Evolutionary conservation across 2,329 filamentous ascomycete genomes (phyloP), one percentile per base, ranked within the genome.

Genomic region (Claviceps citrina): DNA sequence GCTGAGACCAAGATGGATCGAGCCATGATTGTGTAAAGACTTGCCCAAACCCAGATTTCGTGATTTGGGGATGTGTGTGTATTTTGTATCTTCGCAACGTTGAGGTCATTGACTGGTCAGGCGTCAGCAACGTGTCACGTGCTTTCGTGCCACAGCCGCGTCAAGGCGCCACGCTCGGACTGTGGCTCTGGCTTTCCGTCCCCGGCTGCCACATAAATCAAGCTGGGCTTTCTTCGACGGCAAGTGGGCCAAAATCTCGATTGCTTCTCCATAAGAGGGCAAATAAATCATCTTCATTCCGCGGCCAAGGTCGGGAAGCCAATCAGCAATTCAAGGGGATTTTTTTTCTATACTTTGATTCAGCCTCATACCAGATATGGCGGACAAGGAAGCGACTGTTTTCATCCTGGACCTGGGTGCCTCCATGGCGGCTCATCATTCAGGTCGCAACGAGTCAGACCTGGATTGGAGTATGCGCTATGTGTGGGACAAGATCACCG

Each of bases 391-490:
- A 65, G 85, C 86, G 7, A 91, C 81, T 0, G 75, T 96, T 32
- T 98, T 91, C 59, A 81, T 98, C 50, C 63, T 98, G 44, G 91
- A 98, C 62, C 67, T 95, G 19, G 87, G 86, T 43, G 68, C 65
- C 53, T 83, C 87, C n/a, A 95, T 93, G 83, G 80, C 70, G 43
- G 67, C 81, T 54, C 71, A 67, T 50, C 73, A 76, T 50, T 70
- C 75, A 62, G 84, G 81, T 20, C 77, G 91, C 48, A 56, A 66
- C 16, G 74, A 89, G 56, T 81, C 81, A 3, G 82, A 96, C 56
- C 72, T 98, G 15, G 84, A 95, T 44, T 98, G 81, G 76, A 75
- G 77, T 36, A 78, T 96, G 76, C 76, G 76, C 46, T 98, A 94
- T 61, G 73, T 96, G 37, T 98, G 89, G 87, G 89, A 96, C 67